These are phyloP conservation scores for Collybiopsis luxurians DNA, from an alignment of 768 basidiomycete species.

Conservation along the genomic window DNA sequence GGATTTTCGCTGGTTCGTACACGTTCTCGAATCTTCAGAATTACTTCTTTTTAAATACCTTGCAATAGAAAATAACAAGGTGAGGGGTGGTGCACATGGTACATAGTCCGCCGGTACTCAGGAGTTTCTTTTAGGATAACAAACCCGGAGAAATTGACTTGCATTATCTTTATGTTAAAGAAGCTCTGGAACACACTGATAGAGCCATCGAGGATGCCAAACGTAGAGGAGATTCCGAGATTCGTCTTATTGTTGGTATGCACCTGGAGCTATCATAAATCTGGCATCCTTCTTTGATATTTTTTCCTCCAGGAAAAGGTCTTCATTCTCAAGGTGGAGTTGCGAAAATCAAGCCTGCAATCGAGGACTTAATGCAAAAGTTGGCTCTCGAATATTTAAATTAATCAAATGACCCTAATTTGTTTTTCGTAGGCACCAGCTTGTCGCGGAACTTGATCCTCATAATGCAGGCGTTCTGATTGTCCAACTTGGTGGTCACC, in stretches of 20 bases:
- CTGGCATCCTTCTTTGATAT: neutral
- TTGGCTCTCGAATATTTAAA: conserved; percentile 26
- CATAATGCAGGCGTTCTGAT: conserved; percentile 82
- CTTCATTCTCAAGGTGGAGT: conserved; percentile 74
- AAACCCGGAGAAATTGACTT: conserved; percentile 78
- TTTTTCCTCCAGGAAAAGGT: conserved; percentile 63
- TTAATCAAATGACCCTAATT: neutral
- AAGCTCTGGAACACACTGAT: conserved; percentile 79
- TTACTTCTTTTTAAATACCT: conserved; percentile 4
- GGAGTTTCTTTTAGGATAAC: conserved; percentile 47
- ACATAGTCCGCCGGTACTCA: too few species aligned
- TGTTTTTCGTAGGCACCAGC: conserved; percentile 51
- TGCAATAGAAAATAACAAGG: conserved; percentile 71
- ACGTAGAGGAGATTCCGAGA: conserved; percentile 53
- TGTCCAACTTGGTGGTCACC: conserved; percentile 55
- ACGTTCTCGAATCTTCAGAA: neutral
- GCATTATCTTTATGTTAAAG: conserved; percentile 92
- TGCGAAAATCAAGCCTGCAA: conserved; percentile 90
- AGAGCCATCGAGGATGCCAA: conserved; percentile 66
- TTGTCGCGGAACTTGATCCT: conserved; percentile 75
- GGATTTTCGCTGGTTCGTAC: conserved; percentile 76
- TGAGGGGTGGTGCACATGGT: conserved; percentile 19
- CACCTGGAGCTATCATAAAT: too few species aligned
- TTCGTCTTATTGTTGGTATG: conserved; percentile 85
- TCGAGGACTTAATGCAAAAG: conserved; percentile 85